Evolutionary conservation across 2,329 filamentous ascomycete species (phyloP), one percentile per base, ranked within the genome.

Genomic region (Ceratocystis ficicola): DNA sequence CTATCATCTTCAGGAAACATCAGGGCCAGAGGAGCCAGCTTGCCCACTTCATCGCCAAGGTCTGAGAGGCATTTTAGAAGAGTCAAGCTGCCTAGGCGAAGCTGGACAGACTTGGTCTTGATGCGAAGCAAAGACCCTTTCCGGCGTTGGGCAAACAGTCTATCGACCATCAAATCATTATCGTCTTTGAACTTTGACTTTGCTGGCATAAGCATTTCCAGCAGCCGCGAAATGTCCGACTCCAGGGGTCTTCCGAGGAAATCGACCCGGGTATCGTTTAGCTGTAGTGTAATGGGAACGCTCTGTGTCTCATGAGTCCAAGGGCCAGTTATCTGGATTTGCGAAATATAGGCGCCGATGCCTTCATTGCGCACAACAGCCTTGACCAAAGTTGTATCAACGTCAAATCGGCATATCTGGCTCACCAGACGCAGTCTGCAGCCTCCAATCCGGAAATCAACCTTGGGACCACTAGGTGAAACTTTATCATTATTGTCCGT

Each of bases 1-100:
- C 92, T 84, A 71, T 99, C 93, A 74, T 99, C 94, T 70, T 99
- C 93, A 0, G 94, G 93, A 1, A 99, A 80, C 73, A 97, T 97
- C 73, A 96, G 97, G 5, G 93, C 84, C 30, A 99, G 90, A 0
- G 86, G 92, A 0, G 91, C 89, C 4, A 99, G 79, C 70, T 88
- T 90, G 5, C 87, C 81, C 62, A 97, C 74, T 71, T 99, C 94
- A 69, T 89, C 86, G 0, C 83, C 86, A 7, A 99, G 80, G 10
- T 81, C 81, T 6, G 86, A 83, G 15, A 99, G 78, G 52, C 83
- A 82, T 8, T 83, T 78, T 17, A 96, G 76, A 69, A 87, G 84
- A 10, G 83, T 78, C 48, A 90, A 75, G 68, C 86, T 84, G 6
- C 80, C 79, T 17, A 94, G 76, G 3, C 81, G 78, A 25, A 86